Base-by-base conservation (phyloP, 2,329 filamentous ascomycete genomes). In the Hypoxylon sp. region DNA sequence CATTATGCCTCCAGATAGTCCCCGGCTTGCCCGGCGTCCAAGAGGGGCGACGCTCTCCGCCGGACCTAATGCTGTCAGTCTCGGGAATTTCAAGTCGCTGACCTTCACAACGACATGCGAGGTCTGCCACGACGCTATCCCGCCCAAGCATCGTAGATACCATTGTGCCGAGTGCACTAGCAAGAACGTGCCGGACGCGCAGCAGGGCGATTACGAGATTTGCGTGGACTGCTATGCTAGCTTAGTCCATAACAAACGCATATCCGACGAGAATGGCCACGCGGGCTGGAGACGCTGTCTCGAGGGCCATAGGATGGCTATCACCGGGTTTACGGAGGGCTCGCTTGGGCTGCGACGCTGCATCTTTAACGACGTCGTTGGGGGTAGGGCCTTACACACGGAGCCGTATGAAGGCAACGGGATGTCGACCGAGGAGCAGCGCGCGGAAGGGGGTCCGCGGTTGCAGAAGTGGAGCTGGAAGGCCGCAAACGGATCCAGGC, bases 251-350 rank as follows among this genome's bases (percentile, higher is more conserved):
- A 85, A 86, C 0, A 86, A 87, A 8, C 88, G 88, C 50, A 90
- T 98, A 69, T 90, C 88, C 61, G 82, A 84, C 17, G 91, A 94
- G 67, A 94, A 97, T 71, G 94, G 94, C 0, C 85, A 89, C 3
- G 85, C 85, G 10, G 94, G 94, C 2, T 98, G 95, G 95, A 87
- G 94, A 10, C 87, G 94, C 53, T 98, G 95, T 77, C 85, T 90
- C 0, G 85, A 86, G 46, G 92, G 92, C 4, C 95, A 98, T 76
- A 88, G 94, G 33, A 97, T 97, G 94, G 88, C 91, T 0, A 83
- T 97, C 10, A 84, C 97, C 10, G 91, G 89, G 0, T 97, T 95
- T 75, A 86, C 91, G 66, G 90, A 93, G 60, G 85, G 86, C 33
- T 85, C 87, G 17, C 87, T 88, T 24, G 91, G 91, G 0, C 90